Evolutionary conservation across 148 eudicot genomes (phyloP).

Genomic region (Nyssa sinensis): DNA sequence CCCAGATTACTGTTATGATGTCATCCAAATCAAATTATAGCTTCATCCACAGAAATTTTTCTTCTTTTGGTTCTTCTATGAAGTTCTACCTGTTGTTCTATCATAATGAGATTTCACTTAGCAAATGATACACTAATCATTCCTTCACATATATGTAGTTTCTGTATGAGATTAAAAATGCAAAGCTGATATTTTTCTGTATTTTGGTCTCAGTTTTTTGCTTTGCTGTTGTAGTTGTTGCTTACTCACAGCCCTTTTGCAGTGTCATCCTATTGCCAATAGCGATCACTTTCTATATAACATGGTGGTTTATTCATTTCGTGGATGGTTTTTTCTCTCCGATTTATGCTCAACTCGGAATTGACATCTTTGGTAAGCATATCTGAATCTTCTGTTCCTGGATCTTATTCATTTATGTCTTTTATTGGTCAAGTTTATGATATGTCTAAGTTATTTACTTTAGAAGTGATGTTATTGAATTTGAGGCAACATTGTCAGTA

Average conservation of each 20-base stretch:
- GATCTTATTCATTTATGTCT: background rate
- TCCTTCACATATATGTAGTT: no score
- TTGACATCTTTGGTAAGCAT: conserved; percentile 42
- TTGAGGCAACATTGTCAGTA: background rate
- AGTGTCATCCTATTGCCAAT: conserved; percentile 91
- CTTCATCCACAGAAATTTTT: background rate
- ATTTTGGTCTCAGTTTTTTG: background rate
- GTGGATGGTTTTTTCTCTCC: conserved; percentile 93
- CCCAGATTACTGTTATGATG: background rate
- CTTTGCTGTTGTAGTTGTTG: conserved; percentile 2
- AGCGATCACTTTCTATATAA: conserved; percentile 78
- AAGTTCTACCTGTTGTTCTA: no score
- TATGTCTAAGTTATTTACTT: background rate
- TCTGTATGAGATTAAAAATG: background rate
- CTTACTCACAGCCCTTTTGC: conserved; percentile 35
- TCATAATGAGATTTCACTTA: no score
- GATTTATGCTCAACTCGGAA: conserved; percentile 83
- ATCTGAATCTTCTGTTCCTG: background rate
- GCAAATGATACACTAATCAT: no score
- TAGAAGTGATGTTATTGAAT: background rate
- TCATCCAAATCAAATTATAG: background rate
- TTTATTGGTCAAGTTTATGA: background rate
- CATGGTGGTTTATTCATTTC: conserved; percentile 90
- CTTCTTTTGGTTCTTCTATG: no score
- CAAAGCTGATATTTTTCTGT: background rate